Base-by-base conservation (phyloP, 2,329 filamentous ascomycete species). In the Zymoseptoria brevis region DNA sequence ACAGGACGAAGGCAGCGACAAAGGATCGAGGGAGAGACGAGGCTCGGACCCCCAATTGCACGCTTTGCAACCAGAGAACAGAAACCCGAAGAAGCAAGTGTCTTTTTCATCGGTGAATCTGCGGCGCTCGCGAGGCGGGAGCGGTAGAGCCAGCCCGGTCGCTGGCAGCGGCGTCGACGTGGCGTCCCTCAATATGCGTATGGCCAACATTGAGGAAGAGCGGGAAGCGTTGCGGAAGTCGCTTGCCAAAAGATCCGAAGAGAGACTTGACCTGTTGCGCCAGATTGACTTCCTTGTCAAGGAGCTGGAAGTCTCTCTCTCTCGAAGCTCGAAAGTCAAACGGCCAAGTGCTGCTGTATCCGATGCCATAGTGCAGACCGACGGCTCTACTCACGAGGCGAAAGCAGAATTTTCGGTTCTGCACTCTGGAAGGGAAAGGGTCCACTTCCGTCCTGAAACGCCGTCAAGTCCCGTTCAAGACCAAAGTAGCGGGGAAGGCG, bases 221-320 rank as follows among this genome's bases (percentile, higher is more conserved):
- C 61, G 63, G 0, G 57, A 60, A 29, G 61, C 64, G 50, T 60
- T 67, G 50, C 63, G 63, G 11, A 53, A 61, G 1, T 53, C 63
- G 45, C 50, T 68, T 19, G 60, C 67, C 22, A 65, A 67, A 56
- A 61, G 62, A 29, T 58, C 64, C 3, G 64, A 64, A 19, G 68
- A 71, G 53, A 71, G 69, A 61, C 59, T 60, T 6, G 67, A 69
- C 19, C 51, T 72, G 8, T 62, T 62, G 6, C 58, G 63, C 22
- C 68, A 71, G 55, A 70, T 69, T 48, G 67, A 67, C 6, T 64
- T 67, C 48, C 58, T 72, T 11, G 61, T 65, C 19, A 67, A 68
- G 58, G 66, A 71, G 55, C 67, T 71, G 13, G 65, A 67, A 54
- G 63, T 57, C 13, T 57, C 66, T n/a, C 65, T 62, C 35, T 60